phyloP scores from a whole-genome alignment of 257 asterid genomes.

The Penstemon eatonii region DNA sequence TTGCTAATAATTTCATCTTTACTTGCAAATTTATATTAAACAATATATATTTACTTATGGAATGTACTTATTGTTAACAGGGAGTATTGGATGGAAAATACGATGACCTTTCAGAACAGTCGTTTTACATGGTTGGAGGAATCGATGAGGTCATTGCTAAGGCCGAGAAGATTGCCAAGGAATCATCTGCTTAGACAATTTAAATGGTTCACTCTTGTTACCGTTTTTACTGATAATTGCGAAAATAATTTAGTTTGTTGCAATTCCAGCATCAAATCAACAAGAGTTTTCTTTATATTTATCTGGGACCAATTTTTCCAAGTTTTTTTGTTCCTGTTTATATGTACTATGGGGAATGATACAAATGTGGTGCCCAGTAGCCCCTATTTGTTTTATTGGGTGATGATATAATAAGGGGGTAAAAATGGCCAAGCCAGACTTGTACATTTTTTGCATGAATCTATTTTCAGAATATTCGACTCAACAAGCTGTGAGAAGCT shows the following conservation, averaged over 20 bases:
- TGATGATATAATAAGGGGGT: constrained; percentile 38
- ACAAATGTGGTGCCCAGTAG: constrained; percentile 42
- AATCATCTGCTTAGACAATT: constrained; percentile 51
- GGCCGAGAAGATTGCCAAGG: constrained; percentile 72
- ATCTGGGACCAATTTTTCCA: constrained; percentile 37
- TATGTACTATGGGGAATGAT: constrained; percentile 38
- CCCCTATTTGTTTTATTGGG: constrained; percentile 38
- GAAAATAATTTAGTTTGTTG: constrained; percentile 54
- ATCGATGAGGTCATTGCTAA: constrained; percentile 76
- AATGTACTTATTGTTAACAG: constrained; percentile 33
- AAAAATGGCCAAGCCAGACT: constrained; percentile 10
- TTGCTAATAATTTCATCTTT: not conserved
- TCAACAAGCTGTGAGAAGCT: no score
- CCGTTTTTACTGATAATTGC: constrained; percentile 43
- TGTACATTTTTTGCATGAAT: constrained; percentile 43
- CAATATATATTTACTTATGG: not conserved
- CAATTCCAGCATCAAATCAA: constrained; percentile 29
- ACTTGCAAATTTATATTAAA: not conserved
- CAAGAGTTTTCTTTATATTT: constrained; percentile 33
- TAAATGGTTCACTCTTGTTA: not conserved
- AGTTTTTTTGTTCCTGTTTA: constrained; percentile 24
- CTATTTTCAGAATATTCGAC: not conserved
- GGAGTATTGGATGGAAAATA: constrained; percentile 90
- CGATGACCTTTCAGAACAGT: constrained; percentile 82
- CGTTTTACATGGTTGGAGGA: constrained; percentile 97